Conservation (phyloP, 305 asterid genomes). For the Plantago coronopus region DNA sequence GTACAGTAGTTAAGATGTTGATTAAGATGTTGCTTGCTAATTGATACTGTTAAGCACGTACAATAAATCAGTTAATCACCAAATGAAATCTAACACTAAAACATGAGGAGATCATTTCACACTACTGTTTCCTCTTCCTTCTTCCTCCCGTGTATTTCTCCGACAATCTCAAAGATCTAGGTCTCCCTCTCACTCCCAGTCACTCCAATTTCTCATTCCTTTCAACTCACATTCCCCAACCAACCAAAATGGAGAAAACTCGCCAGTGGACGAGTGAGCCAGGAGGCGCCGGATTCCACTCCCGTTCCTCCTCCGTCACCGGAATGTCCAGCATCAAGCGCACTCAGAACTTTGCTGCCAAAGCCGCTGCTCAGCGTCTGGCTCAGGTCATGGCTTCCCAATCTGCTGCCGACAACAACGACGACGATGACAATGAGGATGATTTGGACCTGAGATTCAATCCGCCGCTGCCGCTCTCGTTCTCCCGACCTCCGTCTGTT, state of each 20-base stretch:
- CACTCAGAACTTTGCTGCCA: conserved; percentile 89
- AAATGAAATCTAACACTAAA: no score
- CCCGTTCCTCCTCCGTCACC: conserved; percentile 65
- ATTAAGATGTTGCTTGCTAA: no score
- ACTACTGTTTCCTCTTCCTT: conserved; percentile 7
- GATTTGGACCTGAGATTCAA: conserved; percentile 67
- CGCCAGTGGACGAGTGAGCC: conserved; percentile 88
- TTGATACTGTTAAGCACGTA: no score
- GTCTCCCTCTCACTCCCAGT: conserved; percentile 2
- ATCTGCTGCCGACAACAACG: conserved; percentile 52
- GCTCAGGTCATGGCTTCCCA: conserved; percentile 99
- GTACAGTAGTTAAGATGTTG: no score
- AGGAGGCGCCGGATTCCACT: conserved; percentile 39
- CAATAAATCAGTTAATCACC: no score
- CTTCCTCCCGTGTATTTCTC: conserved; percentile 23
- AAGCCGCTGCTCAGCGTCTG: conserved; percentile 98
- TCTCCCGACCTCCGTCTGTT: conserved; percentile 52
- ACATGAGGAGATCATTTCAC: background rate
- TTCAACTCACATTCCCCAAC: conserved; percentile 25
- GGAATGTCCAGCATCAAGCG: conserved; percentile 92
- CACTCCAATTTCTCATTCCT: conserved; percentile 21
- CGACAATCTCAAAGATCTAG: conserved; percentile 3
- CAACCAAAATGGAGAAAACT: conserved; percentile 43
- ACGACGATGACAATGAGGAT: conserved; percentile 47
- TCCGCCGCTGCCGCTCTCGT: conserved; percentile 61